Evolutionary conservation across 352 stramenopile genomes (phyloP).

Genomic region (Albugo laibachii): DNA sequence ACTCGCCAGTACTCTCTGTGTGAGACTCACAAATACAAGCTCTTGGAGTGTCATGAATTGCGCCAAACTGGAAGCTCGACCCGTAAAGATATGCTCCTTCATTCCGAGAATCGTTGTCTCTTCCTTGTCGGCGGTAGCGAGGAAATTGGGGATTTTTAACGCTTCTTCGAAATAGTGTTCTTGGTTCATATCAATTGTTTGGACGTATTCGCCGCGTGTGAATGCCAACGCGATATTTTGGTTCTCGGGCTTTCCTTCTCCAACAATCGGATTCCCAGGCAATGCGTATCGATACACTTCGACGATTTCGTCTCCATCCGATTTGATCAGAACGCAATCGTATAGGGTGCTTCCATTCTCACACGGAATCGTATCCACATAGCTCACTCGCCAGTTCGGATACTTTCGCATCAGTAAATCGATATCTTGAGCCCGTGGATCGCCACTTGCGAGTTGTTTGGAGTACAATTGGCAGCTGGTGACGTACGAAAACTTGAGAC

Average conservation of each 20-base stretch:
- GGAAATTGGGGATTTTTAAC: conserved; percentile 77
- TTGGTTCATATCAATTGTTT: conserved; percentile 85
- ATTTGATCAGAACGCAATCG: conserved; percentile 66
- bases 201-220: conserved; percentile 68
- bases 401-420: conserved; percentile 79
- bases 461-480: conserved; percentile 78
- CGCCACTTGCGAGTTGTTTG: conserved; percentile 46
- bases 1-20: conserved; percentile 61
- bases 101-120: conserved; percentile 76
- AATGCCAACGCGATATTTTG: conserved; percentile 78
- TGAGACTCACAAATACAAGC: conserved; percentile 72
- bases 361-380: conserved; percentile 54
- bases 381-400: conserved; percentile 74
- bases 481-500: conserved; percentile 80
- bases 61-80: conserved; percentile 62
- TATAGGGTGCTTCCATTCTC: conserved; percentile 20
- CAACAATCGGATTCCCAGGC: conserved; percentile 73
- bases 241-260: conserved; percentile 77
- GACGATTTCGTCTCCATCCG: conserved; percentile 58
- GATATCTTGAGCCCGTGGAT: conserved; percentile 74
- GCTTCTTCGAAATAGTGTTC: conserved; percentile 79
- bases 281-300: conserved; percentile 78
- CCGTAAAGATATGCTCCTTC: conserved; percentile 80
- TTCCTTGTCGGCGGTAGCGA: conserved; percentile 42
- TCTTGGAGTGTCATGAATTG: conserved; percentile 79